Evolutionary conservation across 805 yeast genomes (phyloP).

Genomic region (Wickerhamomyces queroliae): DNA sequence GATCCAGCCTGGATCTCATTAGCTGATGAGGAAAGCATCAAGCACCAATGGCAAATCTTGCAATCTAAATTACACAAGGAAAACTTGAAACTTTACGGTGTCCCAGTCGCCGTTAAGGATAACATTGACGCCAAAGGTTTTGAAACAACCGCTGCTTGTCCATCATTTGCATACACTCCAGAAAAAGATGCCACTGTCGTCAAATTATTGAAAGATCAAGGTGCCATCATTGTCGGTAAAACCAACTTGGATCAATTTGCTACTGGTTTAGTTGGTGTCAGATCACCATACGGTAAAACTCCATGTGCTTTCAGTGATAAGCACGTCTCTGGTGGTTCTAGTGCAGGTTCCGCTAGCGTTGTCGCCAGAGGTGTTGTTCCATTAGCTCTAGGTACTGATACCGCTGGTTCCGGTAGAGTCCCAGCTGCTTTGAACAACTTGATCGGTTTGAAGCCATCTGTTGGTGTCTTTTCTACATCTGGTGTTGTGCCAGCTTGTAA

Average conservation of each 20-base stretch:
- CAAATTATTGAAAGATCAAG: constrained; percentile 66
- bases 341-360: constrained; percentile 92
- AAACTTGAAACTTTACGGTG: constrained; percentile 77
- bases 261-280: constrained; percentile 91
- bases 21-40: constrained; percentile 53
- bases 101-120: constrained; percentile 92
- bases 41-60: constrained; percentile 73
- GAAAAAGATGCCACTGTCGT: constrained; percentile 72
- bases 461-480: constrained; percentile 75
- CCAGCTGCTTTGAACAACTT: constrained; percentile 93
- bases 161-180: constrained; percentile 70
- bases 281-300: constrained; percentile 93
- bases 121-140: constrained; percentile 84
- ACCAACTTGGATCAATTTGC: constrained; percentile 97
- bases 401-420: constrained; percentile 97
- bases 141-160: constrained; percentile 94
- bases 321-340: constrained; percentile 92
- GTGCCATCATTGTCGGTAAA: constrained; percentile 91
- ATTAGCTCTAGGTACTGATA: constrained; percentile 87
- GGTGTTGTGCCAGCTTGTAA: constrained; percentile 99
- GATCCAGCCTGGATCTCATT: constrained; percentile 95
- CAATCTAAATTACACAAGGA: constrained; percentile 53
- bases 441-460: constrained; percentile 89
- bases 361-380: constrained; percentile 91
- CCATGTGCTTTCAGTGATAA: constrained; percentile 68